Percentiles rank a stretch among this genome's conserved stretches.
Evolutionary conservation across 352 stramenopile species (phyloP).

Genomic region (Phytophthora citrophthora): DNA sequence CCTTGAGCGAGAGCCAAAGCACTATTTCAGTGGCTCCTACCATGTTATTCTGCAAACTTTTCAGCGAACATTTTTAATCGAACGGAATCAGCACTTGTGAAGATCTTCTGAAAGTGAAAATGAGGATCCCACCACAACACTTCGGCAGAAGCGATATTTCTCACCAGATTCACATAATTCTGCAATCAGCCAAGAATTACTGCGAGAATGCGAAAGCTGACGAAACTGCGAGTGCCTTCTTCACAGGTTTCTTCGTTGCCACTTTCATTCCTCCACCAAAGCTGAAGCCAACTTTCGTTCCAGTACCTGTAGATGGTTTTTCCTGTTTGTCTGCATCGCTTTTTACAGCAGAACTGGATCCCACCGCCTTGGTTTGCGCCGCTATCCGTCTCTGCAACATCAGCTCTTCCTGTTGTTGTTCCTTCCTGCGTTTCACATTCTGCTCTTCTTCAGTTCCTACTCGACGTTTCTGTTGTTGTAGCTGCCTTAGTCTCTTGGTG

Average conservation of each 20-base stretch:
- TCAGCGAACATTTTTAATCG: too few species aligned
- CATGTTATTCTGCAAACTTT: too few species aligned
- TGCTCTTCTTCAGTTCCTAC: conserved; percentile 15
- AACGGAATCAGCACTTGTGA: too few species aligned
- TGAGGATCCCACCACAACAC: too few species aligned
- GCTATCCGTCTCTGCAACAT: conserved; percentile 47
- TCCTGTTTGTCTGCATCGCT: neutral
- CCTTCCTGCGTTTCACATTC: conserved; percentile 38
- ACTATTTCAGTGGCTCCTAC: too few species aligned
- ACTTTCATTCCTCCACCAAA: conserved; percentile 39
- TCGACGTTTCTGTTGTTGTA: conserved; percentile 44
- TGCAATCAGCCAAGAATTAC: neutral
- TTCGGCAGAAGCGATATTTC: too few species aligned
- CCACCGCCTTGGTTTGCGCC: neutral
- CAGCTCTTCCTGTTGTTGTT: conserved; percentile 41
- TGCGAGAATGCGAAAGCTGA: conserved; percentile 21
- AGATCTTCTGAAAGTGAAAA: too few species aligned
- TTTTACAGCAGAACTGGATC: neutral
- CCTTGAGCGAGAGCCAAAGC: too few species aligned
- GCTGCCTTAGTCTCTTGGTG: conserved; percentile 51
- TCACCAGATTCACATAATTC: too few species aligned
- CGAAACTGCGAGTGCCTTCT: conserved; percentile 14
- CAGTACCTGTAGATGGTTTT: neutral
- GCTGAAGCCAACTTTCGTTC: conserved; percentile 37
- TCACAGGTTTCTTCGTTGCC: conserved; percentile 33